Evolutionary conservation across 345 rosid genomes (phyloP).

Genomic region (Camelina laxa): DNA sequence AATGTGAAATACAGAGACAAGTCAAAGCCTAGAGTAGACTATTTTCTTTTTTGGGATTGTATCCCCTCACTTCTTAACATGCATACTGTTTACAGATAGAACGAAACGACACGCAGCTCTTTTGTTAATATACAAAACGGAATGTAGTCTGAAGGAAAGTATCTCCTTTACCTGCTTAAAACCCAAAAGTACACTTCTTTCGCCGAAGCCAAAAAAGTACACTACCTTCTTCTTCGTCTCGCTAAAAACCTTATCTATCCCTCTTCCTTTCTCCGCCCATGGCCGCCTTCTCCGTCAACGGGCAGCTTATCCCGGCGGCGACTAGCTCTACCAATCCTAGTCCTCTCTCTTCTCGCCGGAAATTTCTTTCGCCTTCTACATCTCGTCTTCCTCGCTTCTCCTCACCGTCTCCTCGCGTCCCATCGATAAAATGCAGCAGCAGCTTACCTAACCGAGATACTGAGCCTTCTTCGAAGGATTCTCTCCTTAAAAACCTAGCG

Average conservation of each 20-base stretch:
- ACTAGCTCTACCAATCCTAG: slow-evolving; percentile 29
- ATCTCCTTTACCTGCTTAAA: slow-evolving; percentile 6
- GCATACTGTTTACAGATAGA: neutral
- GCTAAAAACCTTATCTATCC: slow-evolving; percentile 38
- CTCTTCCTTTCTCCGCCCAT: slow-evolving; percentile 41
- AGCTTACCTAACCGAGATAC: slow-evolving; percentile 34
- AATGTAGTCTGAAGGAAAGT: slow-evolving; percentile 25
- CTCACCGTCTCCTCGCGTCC: slow-evolving; percentile 37
- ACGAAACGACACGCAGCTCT: neutral
- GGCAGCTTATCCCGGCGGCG: slow-evolving; percentile 46
- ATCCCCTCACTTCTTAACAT: neutral
- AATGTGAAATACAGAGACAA: neutral
- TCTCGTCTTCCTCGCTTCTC: slow-evolving; percentile 40
- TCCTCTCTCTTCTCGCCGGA: slow-evolving; percentile 29
- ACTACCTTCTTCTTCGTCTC: slow-evolving; percentile 25
- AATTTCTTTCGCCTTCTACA: slow-evolving; percentile 34
- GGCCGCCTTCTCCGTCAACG: slow-evolving; percentile 55
- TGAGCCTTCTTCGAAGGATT: slow-evolving; percentile 18
- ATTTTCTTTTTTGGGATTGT: no score
- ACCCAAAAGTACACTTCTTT: slow-evolving; percentile 23
- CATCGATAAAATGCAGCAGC: slow-evolving; percentile 46
- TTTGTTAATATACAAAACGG: neutral
- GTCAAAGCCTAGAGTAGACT: no score
- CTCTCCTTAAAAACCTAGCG: slow-evolving; percentile 48
- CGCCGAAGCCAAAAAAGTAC: slow-evolving; percentile 31